Conservation (phyloP, 164 flowering plant species). For the Vitis labrusca region DNA sequence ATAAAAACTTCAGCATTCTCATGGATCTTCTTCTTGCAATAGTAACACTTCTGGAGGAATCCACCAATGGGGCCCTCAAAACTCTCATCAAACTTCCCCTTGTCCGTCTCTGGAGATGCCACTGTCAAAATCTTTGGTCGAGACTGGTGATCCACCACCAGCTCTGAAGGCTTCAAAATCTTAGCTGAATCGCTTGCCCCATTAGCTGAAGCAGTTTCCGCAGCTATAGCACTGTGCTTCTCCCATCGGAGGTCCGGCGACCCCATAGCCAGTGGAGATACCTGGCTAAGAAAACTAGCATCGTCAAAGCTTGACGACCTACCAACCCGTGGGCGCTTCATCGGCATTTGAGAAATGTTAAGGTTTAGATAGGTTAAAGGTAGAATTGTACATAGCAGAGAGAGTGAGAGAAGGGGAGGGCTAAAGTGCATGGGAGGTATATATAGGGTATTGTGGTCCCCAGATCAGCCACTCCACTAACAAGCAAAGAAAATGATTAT, state of each 20-base stretch:
- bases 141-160: neutral
- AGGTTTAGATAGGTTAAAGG: neutral
- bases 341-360: neutral
- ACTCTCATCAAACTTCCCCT: neutral
- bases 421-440: neutral
- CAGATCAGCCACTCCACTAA: neutral
- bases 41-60: slow-evolving; percentile 21
- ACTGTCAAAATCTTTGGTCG: slow-evolving; percentile 7
- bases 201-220: no score
- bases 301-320: slow-evolving; percentile 8
- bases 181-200: neutral
- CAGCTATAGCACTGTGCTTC: no score
- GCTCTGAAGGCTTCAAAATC: neutral
- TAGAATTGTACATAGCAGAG: neutral
- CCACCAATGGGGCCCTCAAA: neutral
- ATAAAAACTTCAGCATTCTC: slow-evolving; percentile 17
- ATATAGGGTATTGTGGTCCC: slow-evolving; percentile 10
- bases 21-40: slow-evolving; percentile 18
- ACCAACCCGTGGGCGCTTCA: slow-evolving; percentile 7
- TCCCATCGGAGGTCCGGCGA: neutral
- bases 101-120: slow-evolving; percentile 12
- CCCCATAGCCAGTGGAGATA: neutral
- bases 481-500: no score
- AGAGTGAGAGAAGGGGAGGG: neutral
- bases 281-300: neutral